phyloP scores from a whole-genome alignment of 2,329 filamentous ascomycete genomes.

The Alternaria triticimaculans region DNA sequence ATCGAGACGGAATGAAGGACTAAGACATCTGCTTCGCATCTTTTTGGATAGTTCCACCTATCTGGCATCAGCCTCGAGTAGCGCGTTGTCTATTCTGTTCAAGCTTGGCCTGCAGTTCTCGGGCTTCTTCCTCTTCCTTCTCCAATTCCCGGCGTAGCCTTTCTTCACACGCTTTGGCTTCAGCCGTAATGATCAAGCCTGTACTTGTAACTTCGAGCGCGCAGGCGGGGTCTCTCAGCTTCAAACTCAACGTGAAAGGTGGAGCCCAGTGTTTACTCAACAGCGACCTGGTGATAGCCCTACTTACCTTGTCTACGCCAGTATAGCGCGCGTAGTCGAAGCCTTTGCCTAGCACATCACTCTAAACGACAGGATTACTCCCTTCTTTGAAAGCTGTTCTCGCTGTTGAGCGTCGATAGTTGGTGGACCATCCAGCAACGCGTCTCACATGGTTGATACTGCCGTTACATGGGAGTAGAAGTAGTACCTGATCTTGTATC shows the following conservation, averaged over 20 bases:
- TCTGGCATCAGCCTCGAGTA: background rate
- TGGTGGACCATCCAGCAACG: background rate
- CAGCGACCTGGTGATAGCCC: background rate
- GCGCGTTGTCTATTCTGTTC: background rate
- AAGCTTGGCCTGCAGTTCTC: background rate
- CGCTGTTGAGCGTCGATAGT: background rate
- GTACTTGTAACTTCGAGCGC: background rate
- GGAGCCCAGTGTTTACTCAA: background rate
- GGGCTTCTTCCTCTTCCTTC: background rate
- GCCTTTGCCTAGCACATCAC: background rate
- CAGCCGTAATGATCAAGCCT: background rate
- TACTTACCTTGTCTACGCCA: background rate
- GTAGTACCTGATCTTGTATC: no score
- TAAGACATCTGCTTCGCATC: background rate
- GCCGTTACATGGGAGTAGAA: background rate
- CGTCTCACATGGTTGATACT: background rate
- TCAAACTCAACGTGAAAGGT: background rate
- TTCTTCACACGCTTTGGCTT: background rate
- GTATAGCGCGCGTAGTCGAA: background rate
- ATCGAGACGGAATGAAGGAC: background rate
- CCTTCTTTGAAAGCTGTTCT: background rate
- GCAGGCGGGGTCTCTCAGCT: background rate
- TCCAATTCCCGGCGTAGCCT: background rate
- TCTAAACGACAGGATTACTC: background rate
- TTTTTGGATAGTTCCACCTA: background rate